phyloP scores from a whole-genome alignment of 495 filamentous ascomycete species.

The Talaromyces liani region DNA sequence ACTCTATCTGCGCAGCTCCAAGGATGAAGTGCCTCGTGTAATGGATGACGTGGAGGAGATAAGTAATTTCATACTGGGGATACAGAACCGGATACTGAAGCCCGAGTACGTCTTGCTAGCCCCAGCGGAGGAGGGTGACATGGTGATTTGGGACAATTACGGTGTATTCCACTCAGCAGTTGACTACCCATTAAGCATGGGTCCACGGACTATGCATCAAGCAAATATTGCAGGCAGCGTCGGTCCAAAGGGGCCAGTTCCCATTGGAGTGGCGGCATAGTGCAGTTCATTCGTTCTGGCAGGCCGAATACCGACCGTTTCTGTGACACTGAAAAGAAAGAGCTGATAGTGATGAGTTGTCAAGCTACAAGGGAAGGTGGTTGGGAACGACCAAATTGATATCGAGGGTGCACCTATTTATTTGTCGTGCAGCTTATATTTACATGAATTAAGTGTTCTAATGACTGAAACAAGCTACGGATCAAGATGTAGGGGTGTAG shows the following conservation, averaged over 20 bases:
- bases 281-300: no score
- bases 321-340: no score
- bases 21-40: background rate
- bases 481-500: no score
- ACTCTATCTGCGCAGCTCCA: slow-evolving; percentile 1
- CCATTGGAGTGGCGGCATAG: slow-evolving; percentile 6
- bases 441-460: no score
- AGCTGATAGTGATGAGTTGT: no score
- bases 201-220: slow-evolving; percentile 29
- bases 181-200: slow-evolving; percentile 23
- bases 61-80: background rate
- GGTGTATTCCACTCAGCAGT: slow-evolving; percentile 27
- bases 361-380: no score
- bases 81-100: slow-evolving; percentile 3
- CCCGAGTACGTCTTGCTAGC: slow-evolving; percentile 7
- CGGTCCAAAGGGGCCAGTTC: slow-evolving; percentile 12
- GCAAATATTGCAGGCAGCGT: slow-evolving; percentile 22
- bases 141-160: slow-evolving; percentile 28
- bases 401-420: no score
- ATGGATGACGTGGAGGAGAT: slow-evolving; percentile 5
- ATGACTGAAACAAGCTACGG: no score
- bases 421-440: no score
- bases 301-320: no score
- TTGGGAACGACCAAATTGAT: no score
- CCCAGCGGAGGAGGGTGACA: slow-evolving; percentile 23